Base-by-base conservation (phyloP, 2,329 filamentous ascomycete species). In the Colletotrichum costaricense region DNA sequence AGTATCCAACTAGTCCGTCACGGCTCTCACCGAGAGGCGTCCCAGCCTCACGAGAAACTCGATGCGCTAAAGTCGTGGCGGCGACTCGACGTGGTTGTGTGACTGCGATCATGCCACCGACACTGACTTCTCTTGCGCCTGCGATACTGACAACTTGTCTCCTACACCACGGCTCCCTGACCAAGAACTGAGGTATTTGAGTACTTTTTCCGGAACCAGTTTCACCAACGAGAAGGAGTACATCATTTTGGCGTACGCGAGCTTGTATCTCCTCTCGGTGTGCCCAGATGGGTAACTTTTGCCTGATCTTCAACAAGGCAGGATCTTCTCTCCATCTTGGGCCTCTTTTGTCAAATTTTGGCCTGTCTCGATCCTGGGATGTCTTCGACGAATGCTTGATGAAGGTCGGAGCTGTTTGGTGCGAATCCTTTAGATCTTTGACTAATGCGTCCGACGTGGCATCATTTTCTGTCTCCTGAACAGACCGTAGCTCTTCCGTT, bases 201-300 rank as follows among this genome's bases (percentile, higher is more conserved):
- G 97, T 99, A 85, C 94, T 97, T 84, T 99, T 99, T 80, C 97
- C 97, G 16, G 94, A 97, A 81, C 97, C 97, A 0, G 97, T 99
- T 82, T 98, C 96, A 84, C 96, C 96, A 2, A 97, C 93, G 16
- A 99, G 85, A 0, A 99, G 88, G 64, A 99, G 89, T 1, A 98
- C 90, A 78, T 97, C 90, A 74, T 90, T 91, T 42, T 90, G 84
- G 14, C 86, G 85, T 7, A 98, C 84, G 2, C 89, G 86, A 19
- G 86, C 79, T 46, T 91, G 90, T 63, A 98, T 97, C 30, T 92
- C 88, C 42, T 92, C 86, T 60, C 90, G 90, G 75, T 95, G 90
- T 4, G 88, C 84, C 91, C 94, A 98, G 76, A 98, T 96, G 0
- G 95, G 95, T 4, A 98, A 88, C 16, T 90, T 86, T 79, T 93